Conservation (phyloP, 2,329 filamentous ascomycete genomes). For the Hirsutella rhossiliensis region DNA sequence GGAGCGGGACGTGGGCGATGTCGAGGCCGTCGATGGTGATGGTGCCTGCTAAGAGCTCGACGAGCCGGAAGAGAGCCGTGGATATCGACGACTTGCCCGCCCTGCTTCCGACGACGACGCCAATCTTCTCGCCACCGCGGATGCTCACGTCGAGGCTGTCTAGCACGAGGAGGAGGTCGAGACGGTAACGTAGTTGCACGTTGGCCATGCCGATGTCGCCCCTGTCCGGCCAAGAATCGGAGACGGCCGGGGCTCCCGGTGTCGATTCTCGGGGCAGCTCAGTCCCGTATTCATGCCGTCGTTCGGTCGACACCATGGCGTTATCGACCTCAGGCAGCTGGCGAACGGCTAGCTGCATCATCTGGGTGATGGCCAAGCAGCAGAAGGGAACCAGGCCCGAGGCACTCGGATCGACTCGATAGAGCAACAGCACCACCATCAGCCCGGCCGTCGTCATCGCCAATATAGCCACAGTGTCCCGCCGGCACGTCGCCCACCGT, state of each 20-base stretch:
- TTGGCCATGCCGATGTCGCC: constrained; percentile 69
- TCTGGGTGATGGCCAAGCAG: constrained; percentile 86
- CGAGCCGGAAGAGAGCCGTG: constrained; percentile 67
- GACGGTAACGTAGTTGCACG: constrained; percentile 69
- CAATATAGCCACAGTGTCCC: constrained; percentile 73
- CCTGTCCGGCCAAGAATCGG: constrained; percentile 69
- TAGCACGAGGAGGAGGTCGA: constrained; percentile 60
- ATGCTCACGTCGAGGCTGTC: constrained; percentile 61
- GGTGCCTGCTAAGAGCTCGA: constrained; percentile 49
- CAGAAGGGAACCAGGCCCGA: constrained; percentile 83
- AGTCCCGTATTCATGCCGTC: constrained; percentile 80
- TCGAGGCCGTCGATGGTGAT: constrained; percentile 56
- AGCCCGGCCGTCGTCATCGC: constrained; percentile 84
- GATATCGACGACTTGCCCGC: constrained; percentile 69
- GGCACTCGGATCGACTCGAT: constrained; percentile 73
- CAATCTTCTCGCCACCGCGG: constrained; percentile 63
- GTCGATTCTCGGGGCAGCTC: constrained; percentile 83
- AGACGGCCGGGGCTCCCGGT: constrained; percentile 46
- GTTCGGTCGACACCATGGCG: constrained; percentile 93
- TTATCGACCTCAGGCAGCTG: constrained; percentile 95
- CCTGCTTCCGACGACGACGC: constrained; percentile 73
- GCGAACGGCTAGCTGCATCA: constrained; percentile 94
- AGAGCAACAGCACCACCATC: constrained; percentile 70
- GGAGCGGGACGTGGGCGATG: constrained; percentile 62
- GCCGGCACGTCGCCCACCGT: constrained; percentile 75